These are phyloP conservation scores for Pyrus hybrid DNA, from an alignment of 331 rosid species.

Conservation along the genomic window DNA sequence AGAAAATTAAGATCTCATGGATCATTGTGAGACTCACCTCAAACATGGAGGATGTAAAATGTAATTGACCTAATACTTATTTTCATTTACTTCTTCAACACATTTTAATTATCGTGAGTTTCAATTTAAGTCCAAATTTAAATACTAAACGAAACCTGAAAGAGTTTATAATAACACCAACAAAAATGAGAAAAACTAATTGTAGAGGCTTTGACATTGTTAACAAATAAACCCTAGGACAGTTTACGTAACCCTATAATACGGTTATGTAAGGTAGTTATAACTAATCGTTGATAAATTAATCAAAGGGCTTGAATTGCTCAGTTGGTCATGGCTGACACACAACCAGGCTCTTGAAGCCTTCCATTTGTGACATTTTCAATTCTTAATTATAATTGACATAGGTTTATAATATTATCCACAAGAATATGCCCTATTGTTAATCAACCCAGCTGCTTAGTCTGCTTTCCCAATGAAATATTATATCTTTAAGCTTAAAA, in stretches of 20 bases:
- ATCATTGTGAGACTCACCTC: too few species aligned
- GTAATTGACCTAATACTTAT: too few species aligned
- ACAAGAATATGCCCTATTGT: background rate
- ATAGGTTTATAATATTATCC: background rate
- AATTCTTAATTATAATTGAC: background rate
- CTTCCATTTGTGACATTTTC: background rate
- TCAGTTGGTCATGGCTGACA: constrained; percentile 1
- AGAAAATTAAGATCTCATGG: too few species aligned
- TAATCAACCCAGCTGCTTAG: background rate
- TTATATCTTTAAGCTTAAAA: background rate
- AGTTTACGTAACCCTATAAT: constrained; percentile 16
- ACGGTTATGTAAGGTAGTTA: constrained; percentile 23
- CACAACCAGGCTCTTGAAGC: background rate
- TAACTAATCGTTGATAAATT: constrained; percentile 7
- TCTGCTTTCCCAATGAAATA: background rate
- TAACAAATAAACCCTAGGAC: background rate
- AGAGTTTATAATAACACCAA: too few species aligned
- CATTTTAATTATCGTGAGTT: too few species aligned
- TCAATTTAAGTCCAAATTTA: too few species aligned
- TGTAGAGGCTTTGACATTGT: too few species aligned
- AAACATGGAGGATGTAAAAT: too few species aligned
- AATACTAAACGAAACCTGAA: too few species aligned
- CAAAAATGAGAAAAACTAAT: too few species aligned
- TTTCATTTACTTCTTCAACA: too few species aligned
- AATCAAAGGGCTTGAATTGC: background rate